phyloP scores from a whole-genome alignment of 176 grass and related monocot genomes.

The Chrysopogon serrulatus region DNA sequence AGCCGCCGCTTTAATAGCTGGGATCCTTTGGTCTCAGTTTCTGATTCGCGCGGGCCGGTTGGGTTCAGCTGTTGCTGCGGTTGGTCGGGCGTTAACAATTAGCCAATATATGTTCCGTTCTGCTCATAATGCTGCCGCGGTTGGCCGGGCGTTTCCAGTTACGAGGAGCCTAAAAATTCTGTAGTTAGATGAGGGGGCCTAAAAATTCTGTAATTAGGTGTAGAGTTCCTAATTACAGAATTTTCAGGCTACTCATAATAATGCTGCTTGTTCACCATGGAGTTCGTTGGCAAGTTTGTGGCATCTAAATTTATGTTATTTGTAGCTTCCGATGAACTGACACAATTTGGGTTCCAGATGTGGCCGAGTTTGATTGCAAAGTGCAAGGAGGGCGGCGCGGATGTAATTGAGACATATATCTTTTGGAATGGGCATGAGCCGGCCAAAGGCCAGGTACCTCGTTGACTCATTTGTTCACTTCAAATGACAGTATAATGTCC shows the following conservation, averaged over 20 bases:
- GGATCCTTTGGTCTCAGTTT: not conserved
- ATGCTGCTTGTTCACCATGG: not conserved
- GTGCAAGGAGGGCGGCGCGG: constrained; percentile 80
- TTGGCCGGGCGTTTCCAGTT: not conserved
- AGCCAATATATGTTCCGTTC: not conserved
- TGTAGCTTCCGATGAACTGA: not conserved
- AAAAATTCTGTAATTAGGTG: too few species aligned
- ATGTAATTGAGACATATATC: constrained; percentile 84
- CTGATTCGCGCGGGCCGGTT: not conserved
- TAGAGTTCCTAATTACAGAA: not conserved
- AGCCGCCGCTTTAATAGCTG: not conserved
- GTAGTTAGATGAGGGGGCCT: too few species aligned
- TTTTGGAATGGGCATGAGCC: constrained; percentile 98
- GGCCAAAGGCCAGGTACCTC: constrained; percentile 72
- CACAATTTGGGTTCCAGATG: constrained; percentile 44
- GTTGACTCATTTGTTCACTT: not conserved
- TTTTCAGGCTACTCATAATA: not conserved
- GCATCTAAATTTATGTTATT: not conserved
- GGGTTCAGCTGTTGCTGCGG: not conserved
- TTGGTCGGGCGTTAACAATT: not conserved
- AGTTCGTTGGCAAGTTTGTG: not conserved
- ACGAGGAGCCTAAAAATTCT: not conserved
- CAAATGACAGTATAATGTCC: not conserved
- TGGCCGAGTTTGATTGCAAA: constrained; percentile 89
- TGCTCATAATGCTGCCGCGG: not conserved